phyloP scores from a whole-genome alignment of 768 basidiomycete genomes.

The Boletus reticulatus region DNA sequence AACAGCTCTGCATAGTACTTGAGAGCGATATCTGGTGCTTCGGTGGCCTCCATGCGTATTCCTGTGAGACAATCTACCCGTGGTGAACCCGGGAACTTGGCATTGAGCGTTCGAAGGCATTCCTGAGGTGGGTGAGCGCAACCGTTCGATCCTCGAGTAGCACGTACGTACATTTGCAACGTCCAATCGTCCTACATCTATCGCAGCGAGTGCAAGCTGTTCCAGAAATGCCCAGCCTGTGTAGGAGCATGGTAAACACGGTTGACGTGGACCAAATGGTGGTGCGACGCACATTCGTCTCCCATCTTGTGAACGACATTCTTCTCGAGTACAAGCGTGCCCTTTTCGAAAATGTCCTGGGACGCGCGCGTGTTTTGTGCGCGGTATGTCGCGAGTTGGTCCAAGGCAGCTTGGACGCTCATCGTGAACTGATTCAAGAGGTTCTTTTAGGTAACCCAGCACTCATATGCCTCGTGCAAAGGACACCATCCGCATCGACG shows the following conservation, averaged over 20 bases:
- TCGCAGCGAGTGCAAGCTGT: conserved; percentile 72
- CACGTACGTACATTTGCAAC: conserved; percentile 64
- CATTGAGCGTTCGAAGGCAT: conserved; percentile 51
- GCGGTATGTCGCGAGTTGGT: conserved; percentile 54
- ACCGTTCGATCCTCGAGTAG: not conserved
- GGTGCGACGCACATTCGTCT: conserved; percentile 49
- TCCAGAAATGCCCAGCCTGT: conserved; percentile 81
- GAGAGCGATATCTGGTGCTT: conserved; percentile 54
- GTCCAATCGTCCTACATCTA: conserved; percentile 71
- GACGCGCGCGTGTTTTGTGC: conserved; percentile 50
- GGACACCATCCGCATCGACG: conserved; percentile 46
- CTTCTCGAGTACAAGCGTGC: conserved; percentile 47
- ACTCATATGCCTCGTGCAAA: not conserved
- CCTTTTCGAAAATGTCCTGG: conserved; percentile 57
- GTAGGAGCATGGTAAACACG: not conserved
- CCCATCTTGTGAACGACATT: conserved; percentile 44
- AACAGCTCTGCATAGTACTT: conserved; percentile 63
- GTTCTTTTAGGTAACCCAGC: too few relatives aligned
- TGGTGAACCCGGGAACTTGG: conserved; percentile 76
- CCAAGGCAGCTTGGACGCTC: conserved; percentile 48
- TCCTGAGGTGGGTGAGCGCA: conserved; percentile 16
- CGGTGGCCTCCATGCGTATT: conserved; percentile 71
- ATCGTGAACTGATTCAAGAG: conserved; percentile 24
- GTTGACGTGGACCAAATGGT: too few relatives aligned
- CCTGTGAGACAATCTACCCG: conserved; percentile 78